Base-by-base conservation (phyloP, 371 early-diverging fungal species). In the Rhizomucor pusillus region DNA sequence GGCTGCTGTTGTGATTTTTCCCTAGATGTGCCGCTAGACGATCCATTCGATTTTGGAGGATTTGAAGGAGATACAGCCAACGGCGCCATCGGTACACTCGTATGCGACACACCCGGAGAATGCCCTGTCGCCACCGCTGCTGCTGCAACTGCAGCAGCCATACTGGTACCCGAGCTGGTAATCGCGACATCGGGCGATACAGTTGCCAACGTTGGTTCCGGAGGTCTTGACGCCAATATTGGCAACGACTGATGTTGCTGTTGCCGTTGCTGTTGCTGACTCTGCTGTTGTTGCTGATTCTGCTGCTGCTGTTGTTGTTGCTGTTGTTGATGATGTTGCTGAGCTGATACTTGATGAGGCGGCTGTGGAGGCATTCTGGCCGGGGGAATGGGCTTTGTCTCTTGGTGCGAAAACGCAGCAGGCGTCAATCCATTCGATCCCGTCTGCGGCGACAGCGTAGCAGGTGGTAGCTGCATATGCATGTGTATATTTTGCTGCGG, bases 251-350 rank as follows among this genome's bases (percentile, higher is more conserved):
- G 56, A 3, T 20, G 49, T 43, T 50, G 57, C 14, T 34, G 49
- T 9, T 20, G 56, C 9, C 43, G 57, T 7, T 52, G 53, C 10
- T 43, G 10, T n/a, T 40, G 33, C 5, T 34, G 53, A 1, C 35
- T 33, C 7, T 25, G 49, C 9, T 45, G 52, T 19, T 43, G 48
- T 12, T 24, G 20, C 35, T 9, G 48, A 22, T n/a, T n/a, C n/a
- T 39, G 46, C n/a, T 50, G 57, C 25, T 52, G 59, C 20, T 51
- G 46, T 20, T 37, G 47, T 25, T 45, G 54, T 14, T 52, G 59
- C 25, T 51, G 52, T 37, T 51, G 39, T 37, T 51, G 52, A 3
- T 36, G 52, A n/a, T 52, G 52, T 24, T 52, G 52, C 24, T 52
- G 52, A 13, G 22, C 23, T 9, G 19, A 18, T 23, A 16, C 24